These are phyloP conservation scores for Neurospora crassa DNA, from an alignment of 2,329 filamentous ascomycete genomes.

Conservation along the genomic window DNA sequence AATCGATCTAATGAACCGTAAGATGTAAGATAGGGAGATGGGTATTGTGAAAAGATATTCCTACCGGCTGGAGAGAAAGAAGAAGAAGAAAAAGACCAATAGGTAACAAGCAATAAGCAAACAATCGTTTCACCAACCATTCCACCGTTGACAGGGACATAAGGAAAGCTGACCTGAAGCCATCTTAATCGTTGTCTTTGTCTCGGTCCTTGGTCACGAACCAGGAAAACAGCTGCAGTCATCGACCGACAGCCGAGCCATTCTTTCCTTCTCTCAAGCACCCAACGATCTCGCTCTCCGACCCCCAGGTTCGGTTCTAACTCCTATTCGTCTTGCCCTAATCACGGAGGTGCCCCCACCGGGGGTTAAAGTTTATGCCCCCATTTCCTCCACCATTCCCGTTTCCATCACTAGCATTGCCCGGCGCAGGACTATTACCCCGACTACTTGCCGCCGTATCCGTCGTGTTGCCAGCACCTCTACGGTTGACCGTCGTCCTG, in stretches of 20 bases:
- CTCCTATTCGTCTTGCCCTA: conserved; percentile 12
- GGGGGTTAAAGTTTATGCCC: conserved; percentile 21
- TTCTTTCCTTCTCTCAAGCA: neutral
- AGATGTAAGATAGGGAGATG: neutral
- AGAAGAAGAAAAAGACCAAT: neutral
- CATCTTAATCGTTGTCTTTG: neutral
- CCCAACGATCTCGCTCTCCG: neutral
- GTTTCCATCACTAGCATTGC: conserved; percentile 4
- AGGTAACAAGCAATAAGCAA: neutral
- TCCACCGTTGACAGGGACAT: neutral
- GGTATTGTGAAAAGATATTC: neutral
- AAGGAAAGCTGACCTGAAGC: neutral
- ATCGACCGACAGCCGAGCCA: neutral
- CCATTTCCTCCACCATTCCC: neutral
- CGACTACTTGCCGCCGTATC: conserved; percentile 32
- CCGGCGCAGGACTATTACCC: conserved; percentile 38
- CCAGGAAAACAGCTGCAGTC: neutral
- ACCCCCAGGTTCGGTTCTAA: conserved; percentile 4
- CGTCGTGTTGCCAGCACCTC: neutral
- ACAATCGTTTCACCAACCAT: neutral
- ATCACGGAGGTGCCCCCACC: conserved; percentile 37
- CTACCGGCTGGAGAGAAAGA: neutral
- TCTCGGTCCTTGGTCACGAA: neutral
- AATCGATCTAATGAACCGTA: neutral
- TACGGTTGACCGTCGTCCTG: conserved; percentile 20